Evolutionary conservation across 345 rosid genomes (phyloP).

Genomic region (Citrus medica): DNA sequence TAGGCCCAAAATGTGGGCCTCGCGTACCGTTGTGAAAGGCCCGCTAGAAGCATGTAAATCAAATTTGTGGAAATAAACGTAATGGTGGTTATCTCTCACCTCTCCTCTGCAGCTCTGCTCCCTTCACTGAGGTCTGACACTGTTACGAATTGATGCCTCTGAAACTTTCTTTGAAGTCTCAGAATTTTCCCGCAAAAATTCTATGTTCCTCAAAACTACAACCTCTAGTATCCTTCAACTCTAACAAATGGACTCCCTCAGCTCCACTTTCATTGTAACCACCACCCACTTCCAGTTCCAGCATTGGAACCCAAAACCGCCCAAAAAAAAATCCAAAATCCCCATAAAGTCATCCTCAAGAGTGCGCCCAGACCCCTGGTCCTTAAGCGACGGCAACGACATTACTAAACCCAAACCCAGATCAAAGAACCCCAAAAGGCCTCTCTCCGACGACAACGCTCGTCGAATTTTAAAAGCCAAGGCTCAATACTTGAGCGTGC

Average conservation of each 20-base stretch:
- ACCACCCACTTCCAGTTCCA: conserved; percentile 25
- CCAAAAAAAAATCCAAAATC: conserved; percentile 14
- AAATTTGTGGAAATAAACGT: too few species aligned
- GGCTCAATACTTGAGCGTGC: conserved; percentile 61
- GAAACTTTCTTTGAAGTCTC: background rate
- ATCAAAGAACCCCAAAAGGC: conserved; percentile 57
- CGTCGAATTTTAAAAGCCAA: conserved; percentile 76
- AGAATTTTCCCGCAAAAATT: background rate
- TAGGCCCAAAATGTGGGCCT: too few species aligned
- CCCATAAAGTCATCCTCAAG: conserved; percentile 31
- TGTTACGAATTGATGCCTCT: too few species aligned
- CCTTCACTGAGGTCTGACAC: too few species aligned
- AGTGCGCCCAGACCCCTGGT: conserved; percentile 76
- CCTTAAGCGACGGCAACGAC: conserved; percentile 65
- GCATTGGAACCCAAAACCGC: conserved; percentile 17
- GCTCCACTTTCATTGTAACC: conserved; percentile 37
- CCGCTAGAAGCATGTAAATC: too few species aligned
- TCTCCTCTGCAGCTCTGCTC: too few species aligned
- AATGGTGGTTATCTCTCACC: too few species aligned
- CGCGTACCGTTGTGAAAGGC: too few species aligned
- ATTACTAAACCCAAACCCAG: conserved; percentile 60
- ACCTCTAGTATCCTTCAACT: background rate
- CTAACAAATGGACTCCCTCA: conserved; percentile 30
- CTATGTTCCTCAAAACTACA: background rate
- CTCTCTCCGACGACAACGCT: conserved; percentile 77